Conservation (phyloP, 2,329 filamentous ascomycete genomes). For the Fusarium chaquense region DNA sequence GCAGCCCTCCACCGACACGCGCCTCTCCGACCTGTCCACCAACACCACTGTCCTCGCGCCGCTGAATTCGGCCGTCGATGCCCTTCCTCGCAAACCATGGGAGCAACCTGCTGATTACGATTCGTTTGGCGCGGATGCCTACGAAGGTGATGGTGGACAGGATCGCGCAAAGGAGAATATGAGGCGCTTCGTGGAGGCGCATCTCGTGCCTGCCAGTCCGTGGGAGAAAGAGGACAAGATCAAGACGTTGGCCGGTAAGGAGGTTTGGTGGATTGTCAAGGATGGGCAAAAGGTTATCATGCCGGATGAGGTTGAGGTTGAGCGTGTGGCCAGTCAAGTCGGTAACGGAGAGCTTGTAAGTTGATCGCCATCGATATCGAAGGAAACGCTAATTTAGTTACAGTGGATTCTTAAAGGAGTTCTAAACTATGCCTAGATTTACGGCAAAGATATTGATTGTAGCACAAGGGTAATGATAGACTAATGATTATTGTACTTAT, state of each 20-base stretch:
- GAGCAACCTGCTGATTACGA: conserved; percentile 80
- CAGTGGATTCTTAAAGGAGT: conserved; percentile 75
- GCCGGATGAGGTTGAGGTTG: conserved; percentile 83
- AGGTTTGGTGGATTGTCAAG: conserved; percentile 85
- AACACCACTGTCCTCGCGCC: conserved; percentile 92
- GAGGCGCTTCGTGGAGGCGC: conserved; percentile 83
- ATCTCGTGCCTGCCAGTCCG: conserved; percentile 80
- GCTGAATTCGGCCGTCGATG: conserved; percentile 82
- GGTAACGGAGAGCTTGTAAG: conserved; percentile 85
- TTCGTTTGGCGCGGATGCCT: conserved; percentile 74
- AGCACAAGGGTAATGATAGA: conserved; percentile 36
- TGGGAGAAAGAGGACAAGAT: conserved; percentile 78
- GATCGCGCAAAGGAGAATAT: conserved; percentile 83
- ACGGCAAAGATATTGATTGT: background rate
- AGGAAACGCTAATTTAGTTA: conserved; percentile 1
- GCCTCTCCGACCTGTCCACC: conserved; percentile 72
- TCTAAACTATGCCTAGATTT: conserved; percentile 57
- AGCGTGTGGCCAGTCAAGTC: conserved; percentile 78
- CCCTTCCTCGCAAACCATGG: conserved; percentile 87
- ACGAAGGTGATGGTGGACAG: conserved; percentile 79
- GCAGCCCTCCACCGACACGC: conserved; percentile 74
- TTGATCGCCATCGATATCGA: conserved; percentile 7
- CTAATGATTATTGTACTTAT: conserved; percentile 7
- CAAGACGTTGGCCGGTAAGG: conserved; percentile 70
- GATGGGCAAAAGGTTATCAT: conserved; percentile 78